Evolutionary conservation across 441 rosid species (phyloP), one percentile per base, ranked within the genome.

Genomic region (Oxalis stricta): DNA sequence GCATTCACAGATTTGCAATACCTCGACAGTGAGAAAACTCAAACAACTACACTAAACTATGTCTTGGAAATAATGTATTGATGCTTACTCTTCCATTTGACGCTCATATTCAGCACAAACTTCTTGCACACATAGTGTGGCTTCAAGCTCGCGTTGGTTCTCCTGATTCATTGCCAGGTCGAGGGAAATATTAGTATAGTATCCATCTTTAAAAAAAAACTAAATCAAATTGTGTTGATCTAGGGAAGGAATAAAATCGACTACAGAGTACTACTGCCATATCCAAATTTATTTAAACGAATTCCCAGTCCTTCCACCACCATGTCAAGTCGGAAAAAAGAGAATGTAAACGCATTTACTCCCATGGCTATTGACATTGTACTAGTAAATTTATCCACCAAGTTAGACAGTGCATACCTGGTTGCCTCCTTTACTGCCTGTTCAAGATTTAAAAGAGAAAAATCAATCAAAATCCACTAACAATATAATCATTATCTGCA

Each of bases 71-170:
- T 29, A 47, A 32, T 44, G 17, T 21, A 26, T 3, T 9, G 42
- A 49, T 11, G 49, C 82, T 74, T 59, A 89, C 98, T 70, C 76
- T 73, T 76, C 79, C 70, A 80, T 76, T 64, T 81, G 93, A 15
- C 70, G 68, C 41, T 89, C 96, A 46, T 68, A 82, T 43, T 73
- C 73, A 21, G 79, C 55, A 56, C 76, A 66, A 38, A 80, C 59
- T 48, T 76, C 72, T 41, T 69, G 76, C 47, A 80, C 63, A 48
- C 71, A 73, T 52, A 43, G 52, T 12, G 79, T 73, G 51, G 70
- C 54, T 46, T 75, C 73, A 43, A 69, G 54, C 50, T 80, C 94
- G 38, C 45, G 55, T 52, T 68, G 75, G 48, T 69, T 38, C 12
- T 66, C 78, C 92, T 89, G 77, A 64, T 75, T 14, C 59, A 55